Evolutionary conservation across 2,329 filamentous ascomycete species (phyloP), one percentile per base, ranked within the genome.

Genomic region (Akanthomyces muscarius): DNA sequence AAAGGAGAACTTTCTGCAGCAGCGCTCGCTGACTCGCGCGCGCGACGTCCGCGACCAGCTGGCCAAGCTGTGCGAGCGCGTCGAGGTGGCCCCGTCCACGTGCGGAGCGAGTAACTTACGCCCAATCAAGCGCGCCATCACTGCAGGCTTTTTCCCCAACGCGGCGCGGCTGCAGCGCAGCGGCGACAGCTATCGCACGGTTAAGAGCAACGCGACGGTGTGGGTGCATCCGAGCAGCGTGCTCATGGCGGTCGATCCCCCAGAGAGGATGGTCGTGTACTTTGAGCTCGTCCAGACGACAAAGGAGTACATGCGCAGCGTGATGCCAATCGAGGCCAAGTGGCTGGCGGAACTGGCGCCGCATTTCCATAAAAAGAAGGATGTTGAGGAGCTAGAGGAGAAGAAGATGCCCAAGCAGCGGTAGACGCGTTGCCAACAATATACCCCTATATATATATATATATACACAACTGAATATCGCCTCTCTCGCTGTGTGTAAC

Each of bases 31-130:
- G 3, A 95, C 89, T 0, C 86, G 95, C 1, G 94, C 92, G 0
- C 87, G 94, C 36, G 93, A 98, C 70, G 92, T 99, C 2, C 87
- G 93, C 56, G 95, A 98, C 66, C 95, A 99, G 74, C 84, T 99
- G 0, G 87, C 88, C 59, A 94, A 96, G 70, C 85, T 99, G 28
- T 97, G 94, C 76, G 95, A 99, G 69, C 88, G 93, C 4, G 92
- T 98, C 30, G 95, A 97, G 75, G 90, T 98, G 5, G 82, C 85
- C 0, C 84, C 60, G 14, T 89, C 87, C 1, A 85, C 84, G 14
- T 86, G 83, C 66, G 92, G 92, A 5, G 81, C 87, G 2, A 81
- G 80, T 57, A 92, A 97, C 73, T 76, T 92, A 21, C 68, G 66
- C 2, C 90, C 92, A 0, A 92, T 98, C 68, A 89, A 93, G 71